Base-by-base conservation (phyloP, 140 eudicot genomes). In the Anethum foeniculum region DNA sequence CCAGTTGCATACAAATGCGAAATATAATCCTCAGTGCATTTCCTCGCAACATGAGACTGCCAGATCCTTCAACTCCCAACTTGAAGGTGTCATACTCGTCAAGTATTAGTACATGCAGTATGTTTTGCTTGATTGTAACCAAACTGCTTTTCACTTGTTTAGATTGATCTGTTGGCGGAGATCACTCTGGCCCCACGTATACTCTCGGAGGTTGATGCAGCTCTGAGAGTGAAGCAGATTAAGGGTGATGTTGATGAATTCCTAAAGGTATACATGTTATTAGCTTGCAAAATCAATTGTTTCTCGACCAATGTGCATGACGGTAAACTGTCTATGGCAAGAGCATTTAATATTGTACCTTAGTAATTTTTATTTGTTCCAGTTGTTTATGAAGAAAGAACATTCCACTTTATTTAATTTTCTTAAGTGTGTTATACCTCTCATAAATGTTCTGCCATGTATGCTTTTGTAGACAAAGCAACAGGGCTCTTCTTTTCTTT, bases 1-100 rank as follows among this genome's bases (percentile, higher is more conserved):
- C 98, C 60, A 96, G 97, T 85, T 96, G 99, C 86, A 96, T 96
- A 87, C 99, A 96, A 84, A 93, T 96, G 99, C 86, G 99, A 30
- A 96, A 93, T 83, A 93, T 96, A 43, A 91, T 96, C 58, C 94
- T 96, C 60, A 96, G 99, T 58, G 99, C 99, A 12, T 96, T 93
- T 87, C 99, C 99, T 19, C 93, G 97, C 80, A 93, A 93, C 84
- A 96, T 96, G 99, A 91, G 98, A 89, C 91, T 96, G 10, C 99
- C 99, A 5, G 99, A 96, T 79, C 99, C 99, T 43, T 91, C 98
- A 1, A 96, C 99, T 80, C 99, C 99, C 58, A 96, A 96, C 86
- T 85, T 96, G 71, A 96, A 96, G 99, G 99, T 96, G 21, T 30
- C 14, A 47, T 4, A 47, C 18, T 28, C 12, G 16, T 79, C 60